phyloP scores from a whole-genome alignment of 2,329 filamentous ascomycete species.

The Talaromyces sp. region DNA sequence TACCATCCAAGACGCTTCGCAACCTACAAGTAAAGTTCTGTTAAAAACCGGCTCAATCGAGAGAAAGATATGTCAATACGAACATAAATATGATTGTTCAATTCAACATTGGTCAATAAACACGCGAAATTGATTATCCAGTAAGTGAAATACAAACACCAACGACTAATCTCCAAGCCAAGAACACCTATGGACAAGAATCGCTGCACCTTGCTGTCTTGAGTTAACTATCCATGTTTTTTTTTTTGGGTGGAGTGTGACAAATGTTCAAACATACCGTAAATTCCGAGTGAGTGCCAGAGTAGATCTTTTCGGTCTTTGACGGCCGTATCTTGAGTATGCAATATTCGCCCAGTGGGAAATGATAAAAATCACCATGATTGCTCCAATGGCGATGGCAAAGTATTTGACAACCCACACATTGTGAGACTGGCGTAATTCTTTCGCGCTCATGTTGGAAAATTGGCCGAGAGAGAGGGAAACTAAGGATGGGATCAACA shows the following conservation, averaged over 20 bases:
- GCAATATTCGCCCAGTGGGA: conserved; percentile 13
- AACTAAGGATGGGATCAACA: neutral
- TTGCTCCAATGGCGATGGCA: conserved; percentile 14
- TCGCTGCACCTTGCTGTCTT: neutral
- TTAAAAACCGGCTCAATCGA: neutral
- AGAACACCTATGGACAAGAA: neutral
- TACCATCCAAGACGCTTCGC: neutral
- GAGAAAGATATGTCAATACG: neutral
- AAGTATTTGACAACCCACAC: conserved; percentile 16
- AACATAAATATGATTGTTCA: neutral
- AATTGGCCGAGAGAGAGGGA: neutral
- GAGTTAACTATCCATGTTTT: neutral
- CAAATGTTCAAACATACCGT: neutral
- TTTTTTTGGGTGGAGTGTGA: neutral
- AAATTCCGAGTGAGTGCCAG: neutral
- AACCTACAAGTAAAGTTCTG: neutral
- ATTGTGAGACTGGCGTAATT: conserved; percentile 12
- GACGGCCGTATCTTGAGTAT: neutral
- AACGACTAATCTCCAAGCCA: neutral
- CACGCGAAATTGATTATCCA: neutral
- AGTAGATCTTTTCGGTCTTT: neutral
- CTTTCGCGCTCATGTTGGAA: neutral
- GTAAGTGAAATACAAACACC: neutral
- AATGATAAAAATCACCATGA: conserved; percentile 13
- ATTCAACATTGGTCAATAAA: neutral